Percentiles rank a stretch among this genome's conserved stretches.
Evolutionary conservation across 2,329 filamentous ascomycete genomes (phyloP).

Genomic region (Pestalotiopsis sp.): DNA sequence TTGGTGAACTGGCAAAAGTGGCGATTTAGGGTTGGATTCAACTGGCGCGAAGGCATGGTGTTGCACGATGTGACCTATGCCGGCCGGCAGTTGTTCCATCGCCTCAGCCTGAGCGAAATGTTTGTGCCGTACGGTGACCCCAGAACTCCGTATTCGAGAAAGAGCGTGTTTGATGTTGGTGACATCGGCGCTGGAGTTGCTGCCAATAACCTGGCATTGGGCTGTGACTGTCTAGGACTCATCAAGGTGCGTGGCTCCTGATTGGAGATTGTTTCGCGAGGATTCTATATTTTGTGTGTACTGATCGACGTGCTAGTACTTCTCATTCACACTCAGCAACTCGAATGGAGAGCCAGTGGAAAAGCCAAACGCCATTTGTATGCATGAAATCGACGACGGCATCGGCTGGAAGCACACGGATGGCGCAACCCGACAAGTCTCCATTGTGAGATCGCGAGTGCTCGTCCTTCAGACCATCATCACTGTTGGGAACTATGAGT

Average conservation of each 20-base stretch:
- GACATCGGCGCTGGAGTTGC: constrained; percentile 66
- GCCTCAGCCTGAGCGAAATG: constrained; percentile 64
- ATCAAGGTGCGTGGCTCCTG: constrained; percentile 37
- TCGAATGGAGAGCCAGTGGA: constrained; percentile 55
- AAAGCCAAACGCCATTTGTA: constrained; percentile 65
- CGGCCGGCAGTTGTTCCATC: constrained; percentile 60
- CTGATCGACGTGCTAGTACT: not conserved
- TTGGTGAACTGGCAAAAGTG: constrained; percentile 44
- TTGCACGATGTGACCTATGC: constrained; percentile 66
- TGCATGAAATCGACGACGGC: constrained; percentile 72
- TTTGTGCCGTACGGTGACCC: constrained; percentile 65
- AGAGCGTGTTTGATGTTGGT: constrained; percentile 71
- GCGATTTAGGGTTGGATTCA: constrained; percentile 66
- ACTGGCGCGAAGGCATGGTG: constrained; percentile 62
- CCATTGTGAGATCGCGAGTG: constrained; percentile 62
- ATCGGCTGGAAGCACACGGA: constrained; percentile 75
- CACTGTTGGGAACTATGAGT: constrained; percentile 73
- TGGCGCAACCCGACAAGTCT: constrained; percentile 63
- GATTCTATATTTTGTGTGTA: not conserved
- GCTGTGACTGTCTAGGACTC: constrained; percentile 69
- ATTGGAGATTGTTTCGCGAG: not conserved
- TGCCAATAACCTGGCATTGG: constrained; percentile 67
- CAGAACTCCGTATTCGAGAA: constrained; percentile 63
- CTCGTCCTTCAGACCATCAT: constrained; percentile 70
- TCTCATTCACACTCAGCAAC: constrained; percentile 39